Conservation (phyloP, 2,329 filamentous ascomycete genomes). For the Fonsecaea monophora region DNA sequence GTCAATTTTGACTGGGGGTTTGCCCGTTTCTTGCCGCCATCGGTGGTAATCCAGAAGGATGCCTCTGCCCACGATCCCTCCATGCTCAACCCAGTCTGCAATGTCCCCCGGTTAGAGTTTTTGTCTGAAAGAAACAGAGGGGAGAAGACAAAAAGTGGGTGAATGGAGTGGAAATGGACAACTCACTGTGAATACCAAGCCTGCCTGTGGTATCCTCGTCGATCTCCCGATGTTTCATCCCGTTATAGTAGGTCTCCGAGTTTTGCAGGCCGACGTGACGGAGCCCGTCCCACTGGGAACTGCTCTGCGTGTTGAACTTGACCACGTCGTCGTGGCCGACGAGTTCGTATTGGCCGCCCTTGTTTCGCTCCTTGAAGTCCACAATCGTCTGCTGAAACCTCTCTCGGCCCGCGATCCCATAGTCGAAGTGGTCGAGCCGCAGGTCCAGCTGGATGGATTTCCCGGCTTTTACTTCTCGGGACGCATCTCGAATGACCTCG, state of each 20-base stretch:
- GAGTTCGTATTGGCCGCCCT: slow-evolving; percentile 3
- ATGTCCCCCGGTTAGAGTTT: background rate
- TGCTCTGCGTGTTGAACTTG: slow-evolving; percentile 30
- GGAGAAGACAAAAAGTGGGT: too few relatives aligned
- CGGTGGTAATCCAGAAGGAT: slow-evolving; percentile 53
- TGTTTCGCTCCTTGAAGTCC: slow-evolving; percentile 17
- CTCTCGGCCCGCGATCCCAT: slow-evolving; percentile 44
- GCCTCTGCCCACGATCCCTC: slow-evolving; percentile 53
- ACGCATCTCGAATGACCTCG: slow-evolving; percentile 49
- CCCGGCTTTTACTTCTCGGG: slow-evolving; percentile 52
- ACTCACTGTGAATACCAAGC: slow-evolving; percentile 23
- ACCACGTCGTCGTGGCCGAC: slow-evolving; percentile 29
- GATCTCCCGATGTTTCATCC: slow-evolving; percentile 15
- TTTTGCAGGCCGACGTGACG: slow-evolving; percentile 25
- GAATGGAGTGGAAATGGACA: background rate
- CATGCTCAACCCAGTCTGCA: slow-evolving; percentile 48
- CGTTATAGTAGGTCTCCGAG: slow-evolving; percentile 16
- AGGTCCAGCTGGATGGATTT: slow-evolving; percentile 38
- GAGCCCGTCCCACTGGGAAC: slow-evolving; percentile 33
- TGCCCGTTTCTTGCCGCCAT: slow-evolving; percentile 50
- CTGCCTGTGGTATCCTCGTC: background rate
- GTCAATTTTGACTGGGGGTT: slow-evolving; percentile 46
- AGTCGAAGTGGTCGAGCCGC: slow-evolving; percentile 46
- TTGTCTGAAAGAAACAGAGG: background rate
- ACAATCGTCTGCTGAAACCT: slow-evolving; percentile 39